phyloP scores from a whole-genome alignment of 805 yeast genomes.

The Candida schatavii region DNA sequence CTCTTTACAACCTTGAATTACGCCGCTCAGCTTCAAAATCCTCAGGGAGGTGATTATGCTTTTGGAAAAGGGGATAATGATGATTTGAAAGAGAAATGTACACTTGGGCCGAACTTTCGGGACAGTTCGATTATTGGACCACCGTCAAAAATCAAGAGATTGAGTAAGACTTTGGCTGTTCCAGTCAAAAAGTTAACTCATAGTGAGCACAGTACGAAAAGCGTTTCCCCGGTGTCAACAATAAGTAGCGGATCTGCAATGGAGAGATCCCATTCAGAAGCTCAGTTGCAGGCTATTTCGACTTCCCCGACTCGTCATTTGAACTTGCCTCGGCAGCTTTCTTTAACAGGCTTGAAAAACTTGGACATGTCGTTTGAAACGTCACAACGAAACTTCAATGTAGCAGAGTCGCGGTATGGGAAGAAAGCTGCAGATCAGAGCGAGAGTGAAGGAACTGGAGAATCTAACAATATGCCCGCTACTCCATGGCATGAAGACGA shows the following conservation, averaged over 20 bases:
- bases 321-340: conserved; percentile 31
- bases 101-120: no score
- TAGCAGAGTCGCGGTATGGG: conserved; percentile 23
- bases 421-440: no score
- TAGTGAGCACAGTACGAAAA: no score
- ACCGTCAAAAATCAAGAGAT: conserved; percentile 13
- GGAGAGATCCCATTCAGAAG: not conserved
- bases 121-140: not conserved
- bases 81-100: no score
- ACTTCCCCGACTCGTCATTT: conserved; percentile 4
- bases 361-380: conserved; percentile 35
- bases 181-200: no score
- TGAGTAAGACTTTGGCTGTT: conserved; percentile 17
- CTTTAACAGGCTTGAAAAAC: conserved; percentile 29
- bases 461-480: no score
- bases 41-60: no score
- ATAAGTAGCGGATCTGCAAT: no score
- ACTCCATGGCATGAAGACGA: no score
- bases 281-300: not conserved
- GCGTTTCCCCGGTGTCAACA: no score
- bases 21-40: conserved; percentile 2
- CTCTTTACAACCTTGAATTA: not conserved
- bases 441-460: no score
- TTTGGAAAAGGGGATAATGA: no score
- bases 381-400: conserved; percentile 18